Percentiles rank a stretch among this genome's conserved stretches.
These are phyloP conservation scores for Phytophthora hibernalis DNA, from an alignment of 352 stramenopile species.

Conservation along the genomic window DNA sequence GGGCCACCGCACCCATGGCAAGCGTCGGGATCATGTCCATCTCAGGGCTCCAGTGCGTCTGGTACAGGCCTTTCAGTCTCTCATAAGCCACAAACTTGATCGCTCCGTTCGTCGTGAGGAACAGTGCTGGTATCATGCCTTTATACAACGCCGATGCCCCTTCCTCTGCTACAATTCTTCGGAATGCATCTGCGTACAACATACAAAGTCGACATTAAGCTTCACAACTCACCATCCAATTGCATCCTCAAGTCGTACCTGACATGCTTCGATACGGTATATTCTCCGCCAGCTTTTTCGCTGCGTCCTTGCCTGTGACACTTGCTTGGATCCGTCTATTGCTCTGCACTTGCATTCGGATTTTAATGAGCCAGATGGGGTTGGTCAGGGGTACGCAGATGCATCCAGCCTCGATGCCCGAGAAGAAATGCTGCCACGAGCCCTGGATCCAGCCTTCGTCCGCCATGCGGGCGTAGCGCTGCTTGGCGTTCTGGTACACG, in stretches of 20 bases:
- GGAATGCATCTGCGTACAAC: slow-evolving; percentile 83
- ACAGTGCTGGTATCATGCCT: slow-evolving; percentile 93
- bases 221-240: neutral
- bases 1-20: slow-evolving; percentile 79
- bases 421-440: slow-evolving; percentile 87
- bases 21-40: slow-evolving; percentile 79
- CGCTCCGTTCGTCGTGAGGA: slow-evolving; percentile 97
- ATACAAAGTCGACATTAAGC: slow-evolving; percentile 2
- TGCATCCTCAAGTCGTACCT: slow-evolving; percentile 34
- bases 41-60: slow-evolving; percentile 60
- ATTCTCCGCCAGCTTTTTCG: slow-evolving; percentile 59
- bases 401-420: slow-evolving; percentile 75
- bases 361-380: slow-evolving; percentile 99
- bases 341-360: slow-evolving; percentile 94
- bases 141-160: slow-evolving; percentile 95
- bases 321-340: slow-evolving; percentile 55
- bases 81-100: slow-evolving; percentile 94
- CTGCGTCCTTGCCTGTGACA: slow-evolving; percentile 58
- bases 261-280: slow-evolving; percentile 73
- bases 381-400: slow-evolving; percentile 98
- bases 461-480: slow-evolving; percentile 74
- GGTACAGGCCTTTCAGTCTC: slow-evolving; percentile 71
- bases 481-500: slow-evolving; percentile 97
- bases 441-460: slow-evolving; percentile 76
- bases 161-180: slow-evolving; percentile 95